A percentile compares a stretch with the other conserved stretches of the same genome.
Conservation (phyloP, 345 rosid genomes). For the Garcia nutans region DNA sequence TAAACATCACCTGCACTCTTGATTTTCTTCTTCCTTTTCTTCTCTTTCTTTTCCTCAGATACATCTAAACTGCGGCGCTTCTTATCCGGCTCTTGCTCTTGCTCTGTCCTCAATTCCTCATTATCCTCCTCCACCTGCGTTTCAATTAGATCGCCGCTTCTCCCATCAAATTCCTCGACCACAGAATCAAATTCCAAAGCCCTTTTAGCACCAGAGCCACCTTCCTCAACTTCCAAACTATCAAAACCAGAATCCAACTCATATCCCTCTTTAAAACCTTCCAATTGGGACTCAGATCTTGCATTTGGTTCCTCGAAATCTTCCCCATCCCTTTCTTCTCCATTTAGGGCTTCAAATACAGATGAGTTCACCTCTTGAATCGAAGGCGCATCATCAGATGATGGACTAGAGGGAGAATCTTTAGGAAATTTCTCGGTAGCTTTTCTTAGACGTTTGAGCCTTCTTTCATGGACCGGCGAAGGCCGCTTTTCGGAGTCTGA, state of each 20-base stretch:
- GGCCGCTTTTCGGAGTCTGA: constrained; percentile 43
- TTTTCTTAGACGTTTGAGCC: constrained; percentile 71
- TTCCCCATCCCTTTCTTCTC: constrained; percentile 7
- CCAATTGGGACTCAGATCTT: constrained; percentile 22
- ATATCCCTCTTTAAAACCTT: constrained; percentile 31
- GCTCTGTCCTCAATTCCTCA: constrained; percentile 10
- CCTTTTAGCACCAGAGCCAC: constrained; percentile 36
- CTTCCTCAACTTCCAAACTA: constrained; percentile 28
- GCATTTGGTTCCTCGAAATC: constrained; percentile 27
- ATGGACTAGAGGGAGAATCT: not conserved
- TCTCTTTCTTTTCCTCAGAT: not conserved
- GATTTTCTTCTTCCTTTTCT: constrained; percentile 38
- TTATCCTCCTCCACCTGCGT: constrained; percentile 25
- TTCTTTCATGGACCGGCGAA: constrained; percentile 43
- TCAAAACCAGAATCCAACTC: constrained; percentile 34
- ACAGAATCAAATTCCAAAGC: constrained; percentile 45
- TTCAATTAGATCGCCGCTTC: constrained; percentile 17
- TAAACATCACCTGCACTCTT: constrained; percentile 27
- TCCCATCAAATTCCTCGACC: constrained; percentile 32
- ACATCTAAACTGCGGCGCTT: constrained; percentile 21
- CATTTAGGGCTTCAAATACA: constrained; percentile 13
- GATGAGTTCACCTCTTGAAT: constrained; percentile 24
- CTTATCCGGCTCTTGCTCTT: constrained; percentile 24
- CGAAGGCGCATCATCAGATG: not conserved
- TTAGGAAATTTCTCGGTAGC: constrained; percentile 6